Evolutionary conservation across 495 filamentous ascomycete species (phyloP).

Genomic region (Lichenothelia convexa): DNA sequence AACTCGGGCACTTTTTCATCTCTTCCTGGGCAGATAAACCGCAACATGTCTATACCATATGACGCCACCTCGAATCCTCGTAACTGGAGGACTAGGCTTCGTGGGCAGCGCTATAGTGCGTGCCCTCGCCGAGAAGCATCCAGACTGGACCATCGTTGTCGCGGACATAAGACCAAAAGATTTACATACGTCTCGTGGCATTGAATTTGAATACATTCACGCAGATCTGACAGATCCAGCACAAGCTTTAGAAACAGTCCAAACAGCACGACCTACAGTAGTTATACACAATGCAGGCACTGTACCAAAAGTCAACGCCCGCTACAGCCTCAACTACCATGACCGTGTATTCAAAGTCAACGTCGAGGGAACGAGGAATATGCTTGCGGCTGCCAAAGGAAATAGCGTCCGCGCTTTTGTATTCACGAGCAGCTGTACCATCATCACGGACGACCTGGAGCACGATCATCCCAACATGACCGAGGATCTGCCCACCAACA

Average conservation of each 20-base stretch:
- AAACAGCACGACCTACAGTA: slow-evolving; percentile 8
- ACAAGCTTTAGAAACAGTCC: slow-evolving; percentile 12
- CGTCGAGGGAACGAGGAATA: slow-evolving; percentile 26
- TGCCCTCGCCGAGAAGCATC: slow-evolving; percentile 11
- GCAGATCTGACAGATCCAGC: slow-evolving; percentile 6
- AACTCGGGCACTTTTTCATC: neutral
- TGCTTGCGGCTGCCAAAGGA: slow-evolving; percentile 19
- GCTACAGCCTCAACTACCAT: slow-evolving; percentile 14
- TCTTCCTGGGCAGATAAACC: neutral
- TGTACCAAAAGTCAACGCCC: slow-evolving; percentile 7
- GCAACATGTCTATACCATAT: neutral
- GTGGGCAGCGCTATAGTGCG: slow-evolving; percentile 17
- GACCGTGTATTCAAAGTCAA: slow-evolving; percentile 23
- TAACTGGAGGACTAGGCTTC: slow-evolving; percentile 24
- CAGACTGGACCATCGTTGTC: slow-evolving; percentile 12
- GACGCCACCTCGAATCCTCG: slow-evolving; percentile 10
- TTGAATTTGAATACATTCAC: slow-evolving; percentile 17
- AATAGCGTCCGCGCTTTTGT: slow-evolving; percentile 23
- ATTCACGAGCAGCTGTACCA: slow-evolving; percentile 34
- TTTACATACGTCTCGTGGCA: slow-evolving; percentile 4
- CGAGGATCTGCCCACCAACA: slow-evolving; percentile 32
- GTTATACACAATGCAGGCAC: slow-evolving; percentile 22
- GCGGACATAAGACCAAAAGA: slow-evolving; percentile 16
- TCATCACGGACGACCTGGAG: slow-evolving; percentile 35
- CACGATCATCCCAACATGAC: slow-evolving; percentile 34